Percentiles rank a stretch among this genome's conserved stretches.
These are phyloP conservation scores for Teratosphaeria pseudoeucalypti DNA, from an alignment of 2,329 filamentous ascomycete genomes.

Conservation along the genomic window DNA sequence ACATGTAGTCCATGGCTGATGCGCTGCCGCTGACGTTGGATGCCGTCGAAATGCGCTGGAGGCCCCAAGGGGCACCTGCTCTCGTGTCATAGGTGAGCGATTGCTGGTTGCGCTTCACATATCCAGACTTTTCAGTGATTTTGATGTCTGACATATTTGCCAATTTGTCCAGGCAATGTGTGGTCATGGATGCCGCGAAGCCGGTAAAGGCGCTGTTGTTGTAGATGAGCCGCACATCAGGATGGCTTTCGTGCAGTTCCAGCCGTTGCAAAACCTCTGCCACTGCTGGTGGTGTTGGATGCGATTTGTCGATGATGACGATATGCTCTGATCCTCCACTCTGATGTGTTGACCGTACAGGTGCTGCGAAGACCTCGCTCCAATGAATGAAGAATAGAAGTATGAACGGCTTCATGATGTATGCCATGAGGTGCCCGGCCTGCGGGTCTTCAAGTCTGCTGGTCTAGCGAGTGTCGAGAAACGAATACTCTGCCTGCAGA, in stretches of 20 bases:
- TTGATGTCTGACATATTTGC: conserved; percentile 31
- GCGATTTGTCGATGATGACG: conserved; percentile 27
- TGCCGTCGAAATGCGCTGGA: conserved; percentile 34
- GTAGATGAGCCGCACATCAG: conserved; percentile 29
- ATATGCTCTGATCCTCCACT: conserved; percentile 25
- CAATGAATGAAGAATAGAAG: conserved; percentile 1
- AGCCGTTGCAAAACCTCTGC: conserved; percentile 27
- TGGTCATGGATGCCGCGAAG: conserved; percentile 31
- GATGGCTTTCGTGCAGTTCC: conserved; percentile 27
- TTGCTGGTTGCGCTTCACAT: conserved; percentile 11
- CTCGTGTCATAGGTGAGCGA: conserved; percentile 16
- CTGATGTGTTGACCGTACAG: conserved; percentile 8
- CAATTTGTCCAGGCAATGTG: conserved; percentile 30
- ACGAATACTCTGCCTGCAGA: neutral
- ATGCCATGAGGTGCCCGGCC: neutral
- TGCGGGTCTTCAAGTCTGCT: neutral
- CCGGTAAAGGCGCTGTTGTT: conserved; percentile 32
- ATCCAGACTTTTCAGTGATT: conserved; percentile 31
- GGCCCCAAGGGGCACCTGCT: conserved; percentile 34
- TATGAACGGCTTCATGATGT: conserved; percentile 1
- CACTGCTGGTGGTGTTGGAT: conserved; percentile 23
- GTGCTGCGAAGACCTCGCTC: conserved; percentile 3
- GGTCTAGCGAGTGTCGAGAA: neutral
- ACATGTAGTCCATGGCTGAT: conserved; percentile 32
- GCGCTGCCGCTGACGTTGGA: conserved; percentile 15